Conservation (phyloP, 2,329 filamentous ascomycete genomes). For the Clarireedia hainanense region DNA sequence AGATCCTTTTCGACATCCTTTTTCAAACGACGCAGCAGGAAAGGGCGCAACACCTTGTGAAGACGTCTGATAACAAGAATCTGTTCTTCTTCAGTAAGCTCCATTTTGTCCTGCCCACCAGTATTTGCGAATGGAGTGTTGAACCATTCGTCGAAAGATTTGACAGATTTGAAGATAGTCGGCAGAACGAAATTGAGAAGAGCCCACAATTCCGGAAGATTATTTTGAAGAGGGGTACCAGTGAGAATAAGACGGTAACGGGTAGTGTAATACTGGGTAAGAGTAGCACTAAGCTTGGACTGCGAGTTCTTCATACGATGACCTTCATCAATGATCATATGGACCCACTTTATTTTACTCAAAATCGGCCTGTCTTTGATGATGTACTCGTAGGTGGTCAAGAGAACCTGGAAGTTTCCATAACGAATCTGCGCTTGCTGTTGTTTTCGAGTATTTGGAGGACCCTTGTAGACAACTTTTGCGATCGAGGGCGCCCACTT, state of each 20-base stretch:
- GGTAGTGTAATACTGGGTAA: constrained; percentile 90
- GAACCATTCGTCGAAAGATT: constrained; percentile 99
- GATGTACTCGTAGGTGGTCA: constrained; percentile 98
- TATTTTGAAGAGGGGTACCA: constrained; percentile 95
- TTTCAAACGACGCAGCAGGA: constrained; percentile 96
- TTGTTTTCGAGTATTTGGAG: constrained; percentile 77
- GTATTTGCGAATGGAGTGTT: constrained; percentile 99
- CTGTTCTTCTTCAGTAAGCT: constrained; percentile 98
- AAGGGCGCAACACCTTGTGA: constrained; percentile 94
- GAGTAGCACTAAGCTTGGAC: constrained; percentile 91
- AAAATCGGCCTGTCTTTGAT: constrained; percentile 95
- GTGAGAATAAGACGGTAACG: constrained; percentile 95
- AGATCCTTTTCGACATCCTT: constrained; percentile 99
- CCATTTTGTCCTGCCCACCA: constrained; percentile 96
- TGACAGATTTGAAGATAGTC: constrained; percentile 98
- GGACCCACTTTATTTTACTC: constrained; percentile 98
- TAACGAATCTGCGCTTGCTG: constrained; percentile 92
- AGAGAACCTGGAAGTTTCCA: constrained; percentile 88
- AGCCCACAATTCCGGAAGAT: constrained; percentile 90
- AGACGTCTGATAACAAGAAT: constrained; percentile 95
- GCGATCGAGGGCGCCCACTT: constrained; percentile 90
- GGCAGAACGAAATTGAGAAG: constrained; percentile 97
- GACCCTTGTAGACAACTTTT: constrained; percentile 94
- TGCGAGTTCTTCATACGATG: constrained; percentile 99
- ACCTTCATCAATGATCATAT: constrained; percentile 99